Percentiles rank a stretch among this genome's conserved stretches.
Evolutionary conservation across 148 eudicot genomes (phyloP).

Genomic region (Selenicereus undatus): DNA sequence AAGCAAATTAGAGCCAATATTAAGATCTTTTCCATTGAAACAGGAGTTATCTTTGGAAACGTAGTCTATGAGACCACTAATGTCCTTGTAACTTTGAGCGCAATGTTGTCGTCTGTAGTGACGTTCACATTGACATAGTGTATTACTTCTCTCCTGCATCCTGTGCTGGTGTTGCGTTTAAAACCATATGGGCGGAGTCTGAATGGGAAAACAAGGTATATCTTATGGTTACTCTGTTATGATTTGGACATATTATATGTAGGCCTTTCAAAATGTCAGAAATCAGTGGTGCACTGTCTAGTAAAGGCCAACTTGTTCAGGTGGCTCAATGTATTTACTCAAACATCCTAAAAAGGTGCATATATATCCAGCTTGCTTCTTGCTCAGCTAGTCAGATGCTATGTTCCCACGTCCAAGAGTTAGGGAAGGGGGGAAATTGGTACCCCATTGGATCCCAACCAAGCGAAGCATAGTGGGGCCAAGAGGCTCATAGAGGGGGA

Average conservation of each 20-base stretch:
- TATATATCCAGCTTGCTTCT: no score
- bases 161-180: conserved; percentile 85
- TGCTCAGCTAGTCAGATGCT: no score
- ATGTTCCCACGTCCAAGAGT: no score
- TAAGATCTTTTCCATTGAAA: conserved; percentile 90
- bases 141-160: conserved; percentile 92
- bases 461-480: no score
- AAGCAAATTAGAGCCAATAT: conserved; percentile 90
- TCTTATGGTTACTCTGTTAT: background rate
- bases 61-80: conserved; percentile 91
- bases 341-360: no score
- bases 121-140: conserved; percentile 97
- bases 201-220: conserved; percentile 99
- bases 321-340: background rate
- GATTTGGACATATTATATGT: no score
- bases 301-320: background rate
- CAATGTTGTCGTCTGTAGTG: conserved; percentile 87
- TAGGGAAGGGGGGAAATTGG: no score
- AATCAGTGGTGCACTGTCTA: background rate
- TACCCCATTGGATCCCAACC: no score
- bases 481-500: no score
- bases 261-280: background rate
- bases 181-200: conserved; percentile 96
- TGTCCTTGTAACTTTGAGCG: conserved; percentile 57
- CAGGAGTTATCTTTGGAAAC: conserved; percentile 91